These are phyloP conservation scores for Chaetoscypha palmicola DNA, from an alignment of 2,329 filamentous ascomycete species.

Conservation along the genomic window DNA sequence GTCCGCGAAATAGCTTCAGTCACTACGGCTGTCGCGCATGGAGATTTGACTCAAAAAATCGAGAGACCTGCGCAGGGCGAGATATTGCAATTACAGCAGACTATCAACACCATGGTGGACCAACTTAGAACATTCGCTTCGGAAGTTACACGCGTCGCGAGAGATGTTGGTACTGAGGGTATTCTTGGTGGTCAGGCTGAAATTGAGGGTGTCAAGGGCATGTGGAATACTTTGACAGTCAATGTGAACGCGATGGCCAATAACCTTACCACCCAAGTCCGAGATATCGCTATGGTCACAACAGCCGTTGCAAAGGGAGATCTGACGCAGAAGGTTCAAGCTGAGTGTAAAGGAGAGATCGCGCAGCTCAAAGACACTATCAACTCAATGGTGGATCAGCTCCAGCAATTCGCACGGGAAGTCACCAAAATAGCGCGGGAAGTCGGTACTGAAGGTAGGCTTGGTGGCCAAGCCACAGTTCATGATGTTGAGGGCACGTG, in stretches of 20 bases:
- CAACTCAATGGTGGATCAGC: conserved; percentile 98
- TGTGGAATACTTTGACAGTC: conserved; percentile 82
- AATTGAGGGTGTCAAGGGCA: conserved; percentile 76
- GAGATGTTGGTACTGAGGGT: conserved; percentile 79
- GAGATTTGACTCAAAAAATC: conserved; percentile 79
- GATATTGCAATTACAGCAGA: conserved; percentile 76
- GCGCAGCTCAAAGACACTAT: conserved; percentile 95
- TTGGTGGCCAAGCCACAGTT: conserved; percentile 91
- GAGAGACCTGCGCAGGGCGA: conserved; percentile 74
- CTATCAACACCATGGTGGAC: conserved; percentile 86
- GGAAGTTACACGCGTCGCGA: conserved; percentile 74
- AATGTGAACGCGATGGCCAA: conserved; percentile 87
- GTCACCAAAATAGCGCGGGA: conserved; percentile 95
- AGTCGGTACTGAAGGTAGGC: conserved; percentile 89
- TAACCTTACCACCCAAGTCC: conserved; percentile 80
- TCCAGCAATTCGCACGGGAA: conserved; percentile 93
- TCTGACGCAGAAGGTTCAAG: conserved; percentile 92
- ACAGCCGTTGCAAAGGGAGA: conserved; percentile 75
- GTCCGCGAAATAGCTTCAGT: conserved; percentile 81
- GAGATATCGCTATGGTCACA: conserved; percentile 84
- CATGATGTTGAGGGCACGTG: conserved; percentile 96
- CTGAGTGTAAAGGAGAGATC: conserved; percentile 86
- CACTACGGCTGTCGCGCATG: conserved; percentile 75
- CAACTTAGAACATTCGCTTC: conserved; percentile 77
- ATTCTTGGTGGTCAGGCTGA: conserved; percentile 77